phyloP scores from a whole-genome alignment of 176 grass and related monocot species.

The Eleusine indica region DNA sequence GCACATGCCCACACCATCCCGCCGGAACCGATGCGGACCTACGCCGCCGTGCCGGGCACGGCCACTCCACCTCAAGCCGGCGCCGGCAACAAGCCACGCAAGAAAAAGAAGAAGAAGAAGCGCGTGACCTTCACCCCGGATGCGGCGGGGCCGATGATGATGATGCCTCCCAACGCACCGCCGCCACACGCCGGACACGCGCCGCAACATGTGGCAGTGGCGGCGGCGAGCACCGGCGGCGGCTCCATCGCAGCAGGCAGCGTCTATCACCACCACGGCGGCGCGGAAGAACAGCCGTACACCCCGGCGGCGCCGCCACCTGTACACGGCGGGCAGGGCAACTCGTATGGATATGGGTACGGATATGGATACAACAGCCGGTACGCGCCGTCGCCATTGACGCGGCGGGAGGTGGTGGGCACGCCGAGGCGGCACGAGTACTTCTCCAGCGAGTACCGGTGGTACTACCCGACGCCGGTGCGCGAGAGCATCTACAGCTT shows the following conservation, averaged over 20 bases:
- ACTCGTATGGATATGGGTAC: background rate
- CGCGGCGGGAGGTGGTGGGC: constrained; percentile 63
- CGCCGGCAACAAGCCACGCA: constrained; percentile 40
- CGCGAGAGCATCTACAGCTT: constrained; percentile 93
- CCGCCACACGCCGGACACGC: background rate
- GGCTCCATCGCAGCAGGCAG: background rate
- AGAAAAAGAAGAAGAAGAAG: constrained; percentile 39
- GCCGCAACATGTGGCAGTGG: background rate
- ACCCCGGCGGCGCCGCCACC: background rate
- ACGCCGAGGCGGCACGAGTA: constrained; percentile 76
- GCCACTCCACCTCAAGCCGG: background rate
- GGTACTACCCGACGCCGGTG: constrained; percentile 89
- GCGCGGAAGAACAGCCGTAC: background rate
- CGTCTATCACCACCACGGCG: background rate
- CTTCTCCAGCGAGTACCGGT: constrained; percentile 83
- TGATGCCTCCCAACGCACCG: background rate
- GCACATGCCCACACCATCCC: constrained; percentile 18
- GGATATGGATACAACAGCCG: background rate
- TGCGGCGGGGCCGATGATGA: background rate
- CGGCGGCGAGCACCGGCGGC: background rate
- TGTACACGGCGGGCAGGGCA: background rate
- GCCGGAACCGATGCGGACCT: background rate
- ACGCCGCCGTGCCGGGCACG: background rate
- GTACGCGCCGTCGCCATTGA: constrained; percentile 79
- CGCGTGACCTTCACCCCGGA: constrained; percentile 56